phyloP scores from a whole-genome alignment of 108 stramenopile species.

The Hondaea fermentalgiana region DNA sequence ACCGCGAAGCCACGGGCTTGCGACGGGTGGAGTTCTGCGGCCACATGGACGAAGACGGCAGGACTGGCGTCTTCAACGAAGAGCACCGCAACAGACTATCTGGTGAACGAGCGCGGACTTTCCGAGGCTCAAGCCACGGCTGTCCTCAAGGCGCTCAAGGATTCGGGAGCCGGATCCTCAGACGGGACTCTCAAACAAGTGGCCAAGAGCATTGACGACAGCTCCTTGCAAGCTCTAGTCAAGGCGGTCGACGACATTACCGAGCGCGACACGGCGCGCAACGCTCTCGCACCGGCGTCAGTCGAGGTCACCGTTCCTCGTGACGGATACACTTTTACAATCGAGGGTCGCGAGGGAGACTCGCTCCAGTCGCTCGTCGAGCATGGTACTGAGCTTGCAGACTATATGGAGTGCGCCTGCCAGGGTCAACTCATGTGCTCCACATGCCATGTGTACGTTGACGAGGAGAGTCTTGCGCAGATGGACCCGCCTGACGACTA shows the following conservation, averaged over 20 bases:
- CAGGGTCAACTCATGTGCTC: background rate
- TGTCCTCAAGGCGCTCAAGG: background rate
- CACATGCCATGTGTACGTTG: background rate
- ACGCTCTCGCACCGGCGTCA: background rate
- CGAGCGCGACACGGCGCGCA: background rate
- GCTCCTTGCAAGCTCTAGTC: background rate
- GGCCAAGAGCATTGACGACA: background rate
- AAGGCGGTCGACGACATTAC: background rate
- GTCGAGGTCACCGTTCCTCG: background rate
- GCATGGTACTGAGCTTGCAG: background rate
- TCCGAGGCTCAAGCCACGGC: background rate
- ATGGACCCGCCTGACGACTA: background rate
- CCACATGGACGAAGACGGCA: no score
- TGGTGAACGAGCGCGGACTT: background rate
- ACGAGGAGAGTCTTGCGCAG: background rate
- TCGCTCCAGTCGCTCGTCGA: background rate
- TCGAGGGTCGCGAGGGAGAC: background rate
- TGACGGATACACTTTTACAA: background rate
- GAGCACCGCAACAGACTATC: background rate
- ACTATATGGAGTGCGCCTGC: slow-evolving; percentile 1
- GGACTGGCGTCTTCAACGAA: background rate
- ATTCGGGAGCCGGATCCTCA: background rate
- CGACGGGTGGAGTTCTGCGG: no score
- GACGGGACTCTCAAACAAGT: background rate
- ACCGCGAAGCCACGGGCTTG: no score